Percentiles rank a stretch among this genome's conserved stretches.
These are phyloP conservation scores for Linnemannia schmuckeri DNA, from an alignment of 192 early-diverging fungal species.

Conservation along the genomic window DNA sequence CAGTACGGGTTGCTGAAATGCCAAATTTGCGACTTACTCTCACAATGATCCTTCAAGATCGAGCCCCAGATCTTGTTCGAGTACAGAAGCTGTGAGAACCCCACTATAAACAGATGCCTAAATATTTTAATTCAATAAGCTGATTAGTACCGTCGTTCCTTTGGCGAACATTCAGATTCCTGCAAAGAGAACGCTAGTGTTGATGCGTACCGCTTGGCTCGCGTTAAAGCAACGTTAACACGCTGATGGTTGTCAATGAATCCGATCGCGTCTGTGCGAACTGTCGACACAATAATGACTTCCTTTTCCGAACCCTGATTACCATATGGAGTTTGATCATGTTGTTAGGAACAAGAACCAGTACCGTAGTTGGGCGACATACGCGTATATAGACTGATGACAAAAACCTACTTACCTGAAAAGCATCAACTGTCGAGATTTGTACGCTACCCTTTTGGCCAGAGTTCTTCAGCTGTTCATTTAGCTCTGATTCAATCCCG, in stretches of 20 bases:
- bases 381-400: background rate
- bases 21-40: slow-evolving; percentile 5
- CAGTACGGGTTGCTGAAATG: background rate
- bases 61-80: slow-evolving; percentile 36
- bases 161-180: background rate
- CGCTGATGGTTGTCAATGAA: slow-evolving; percentile 79
- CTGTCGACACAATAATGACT: slow-evolving; percentile 80
- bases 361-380: background rate
- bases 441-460: slow-evolving; percentile 53
- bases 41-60: slow-evolving; percentile 39
- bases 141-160: background rate
- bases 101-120: slow-evolving; percentile 75
- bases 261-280: slow-evolving; percentile 63
- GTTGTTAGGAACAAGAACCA: background rate
- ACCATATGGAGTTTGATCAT: background rate
- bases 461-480: slow-evolving; percentile 33
- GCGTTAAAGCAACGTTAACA: slow-evolving; percentile 82
- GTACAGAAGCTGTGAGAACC: slow-evolving; percentile 51
- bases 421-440: slow-evolving; percentile 81
- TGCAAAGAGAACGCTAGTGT: background rate
- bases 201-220: slow-evolving; percentile 70
- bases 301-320: slow-evolving; percentile 80
- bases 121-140: background rate
- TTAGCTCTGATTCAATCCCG: slow-evolving; percentile 46
- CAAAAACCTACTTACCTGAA: slow-evolving; percentile 55